Evolutionary conservation across 208 protist genomes (phyloP).

Genomic region (Kentomonas sorsogonicus): DNA sequence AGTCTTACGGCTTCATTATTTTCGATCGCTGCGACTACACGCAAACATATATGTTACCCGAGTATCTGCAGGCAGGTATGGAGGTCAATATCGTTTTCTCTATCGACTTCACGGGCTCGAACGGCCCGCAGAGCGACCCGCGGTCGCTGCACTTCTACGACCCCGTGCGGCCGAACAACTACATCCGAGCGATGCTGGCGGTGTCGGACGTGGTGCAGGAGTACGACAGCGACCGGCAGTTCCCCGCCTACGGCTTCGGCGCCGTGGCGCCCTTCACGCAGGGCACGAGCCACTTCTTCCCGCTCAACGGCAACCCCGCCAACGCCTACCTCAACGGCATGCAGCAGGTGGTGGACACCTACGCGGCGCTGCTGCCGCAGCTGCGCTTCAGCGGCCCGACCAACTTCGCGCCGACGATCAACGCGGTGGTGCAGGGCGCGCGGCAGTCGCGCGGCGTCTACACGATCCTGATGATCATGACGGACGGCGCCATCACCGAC

Average conservation of each 20-base stretch:
- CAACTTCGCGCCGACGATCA: slow-evolving; percentile 50
- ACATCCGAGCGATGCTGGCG: slow-evolving; percentile 36
- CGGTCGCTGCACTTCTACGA: slow-evolving; percentile 56
- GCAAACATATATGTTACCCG: slow-evolving; percentile 30
- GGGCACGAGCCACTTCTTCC: slow-evolving; percentile 50
- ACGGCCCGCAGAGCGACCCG: slow-evolving; percentile 37
- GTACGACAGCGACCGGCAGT: slow-evolving; percentile 44
- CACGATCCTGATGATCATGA: slow-evolving; percentile 87
- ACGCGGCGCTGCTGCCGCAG: slow-evolving; percentile 25
- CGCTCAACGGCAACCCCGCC: slow-evolving; percentile 27
- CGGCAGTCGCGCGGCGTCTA: slow-evolving; percentile 42
- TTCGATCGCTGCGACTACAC: slow-evolving; percentile 20
- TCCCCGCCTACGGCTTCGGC: slow-evolving; percentile 46
- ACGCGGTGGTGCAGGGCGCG: slow-evolving; percentile 17
- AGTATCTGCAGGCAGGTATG: slow-evolving; percentile 42
- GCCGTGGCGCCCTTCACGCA: slow-evolving; percentile 28
- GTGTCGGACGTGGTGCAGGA: slow-evolving; percentile 38
- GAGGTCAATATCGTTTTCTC: slow-evolving; percentile 60
- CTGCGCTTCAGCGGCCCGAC: slow-evolving; percentile 52
- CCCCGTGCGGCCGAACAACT: slow-evolving; percentile 27
- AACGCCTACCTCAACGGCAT: slow-evolving; percentile 49
- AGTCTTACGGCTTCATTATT: slow-evolving; percentile 27
- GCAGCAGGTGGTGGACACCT: slow-evolving; percentile 45
- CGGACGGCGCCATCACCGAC: slow-evolving; percentile 86
- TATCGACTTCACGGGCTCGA: slow-evolving; percentile 75